A percentile compares a stretch with the other conserved stretches of the same genome.
Evolutionary conservation across 257 asterid species (phyloP).

Genomic region (Solanum sitiens): DNA sequence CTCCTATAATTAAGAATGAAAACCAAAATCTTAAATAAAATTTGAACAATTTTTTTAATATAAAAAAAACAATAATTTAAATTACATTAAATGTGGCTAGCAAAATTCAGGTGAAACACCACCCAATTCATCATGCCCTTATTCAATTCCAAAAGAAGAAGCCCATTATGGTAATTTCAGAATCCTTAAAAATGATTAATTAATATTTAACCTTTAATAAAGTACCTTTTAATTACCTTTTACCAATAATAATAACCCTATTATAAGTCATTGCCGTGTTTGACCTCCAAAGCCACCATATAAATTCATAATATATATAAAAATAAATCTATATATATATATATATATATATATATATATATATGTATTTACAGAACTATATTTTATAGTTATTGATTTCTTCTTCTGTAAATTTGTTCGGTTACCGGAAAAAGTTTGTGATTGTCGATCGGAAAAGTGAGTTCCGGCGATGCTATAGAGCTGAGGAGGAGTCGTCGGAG

Average conservation of each 20-base stretch:
- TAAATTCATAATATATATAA: conserved; percentile 1
- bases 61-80: background rate
- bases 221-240: background rate
- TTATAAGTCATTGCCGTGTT: conserved; percentile 66
- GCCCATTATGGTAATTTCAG: conserved; percentile 20
- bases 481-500: background rate
- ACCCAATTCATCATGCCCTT: background rate
- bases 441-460: background rate
- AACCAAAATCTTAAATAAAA: background rate
- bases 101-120: background rate
- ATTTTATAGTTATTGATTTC: background rate
- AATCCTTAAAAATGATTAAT: background rate
- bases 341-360: background rate
- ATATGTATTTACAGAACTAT: background rate
- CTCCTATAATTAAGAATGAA: background rate
- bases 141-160: background rate
- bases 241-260: background rate
- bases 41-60: background rate
- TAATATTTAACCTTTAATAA: background rate
- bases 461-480: background rate
- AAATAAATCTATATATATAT: background rate
- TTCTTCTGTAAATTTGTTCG: conserved; percentile 1
- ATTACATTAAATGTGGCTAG: background rate
- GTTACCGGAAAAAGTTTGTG: conserved; percentile 4
- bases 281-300: conserved; percentile 45